phyloP scores from a whole-genome alignment of 768 basidiomycete genomes.

The Tephrocybe sp. region DNA sequence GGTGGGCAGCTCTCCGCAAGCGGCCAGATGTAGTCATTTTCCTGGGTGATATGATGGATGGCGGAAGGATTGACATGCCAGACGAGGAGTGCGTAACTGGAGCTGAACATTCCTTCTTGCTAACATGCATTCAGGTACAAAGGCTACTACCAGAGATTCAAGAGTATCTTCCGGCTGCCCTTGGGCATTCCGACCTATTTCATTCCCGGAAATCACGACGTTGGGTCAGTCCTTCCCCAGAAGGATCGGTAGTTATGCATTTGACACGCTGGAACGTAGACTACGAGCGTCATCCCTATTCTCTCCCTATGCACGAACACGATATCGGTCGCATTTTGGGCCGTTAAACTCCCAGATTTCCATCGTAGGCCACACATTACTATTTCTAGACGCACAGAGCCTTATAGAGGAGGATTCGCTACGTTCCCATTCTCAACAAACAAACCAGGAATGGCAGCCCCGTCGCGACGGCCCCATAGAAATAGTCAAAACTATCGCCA shows the following conservation, averaged over 20 bases:
- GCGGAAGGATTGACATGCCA: conserved; percentile 63
- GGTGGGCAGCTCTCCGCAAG: conserved; percentile 61
- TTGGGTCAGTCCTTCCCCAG: conserved; percentile 49
- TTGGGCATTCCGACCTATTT: conserved; percentile 55
- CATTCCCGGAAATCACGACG: conserved; percentile 91
- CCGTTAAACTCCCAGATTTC: conserved; percentile 59
- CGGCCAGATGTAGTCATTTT: conserved; percentile 76
- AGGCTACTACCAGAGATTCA: conserved; percentile 64
- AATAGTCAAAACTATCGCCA: conserved; percentile 43
- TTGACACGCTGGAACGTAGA: conserved; percentile 28
- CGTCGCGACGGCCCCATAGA: conserved; percentile 49
- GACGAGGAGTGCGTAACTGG: conserved; percentile 60
- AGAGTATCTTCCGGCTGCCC: conserved; percentile 58
- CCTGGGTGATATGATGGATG: conserved; percentile 92
- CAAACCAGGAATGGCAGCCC: conserved; percentile 46
- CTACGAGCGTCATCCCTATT: conserved; percentile 44
- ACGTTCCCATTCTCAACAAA: conserved; percentile 37
- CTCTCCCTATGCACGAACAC: conserved; percentile 41
- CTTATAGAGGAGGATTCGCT: conserved; percentile 71
- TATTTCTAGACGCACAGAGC: conserved; percentile 71
- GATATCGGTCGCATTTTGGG: conserved; percentile 79
- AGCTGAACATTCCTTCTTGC: not conserved
- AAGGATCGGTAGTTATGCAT: not conserved
- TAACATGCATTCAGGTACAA: conserved; percentile 57
- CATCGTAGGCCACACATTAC: conserved; percentile 68